Evolutionary conservation across 148 eudicot genomes (phyloP).

Genomic region (Rhododendron mucronatum): DNA sequence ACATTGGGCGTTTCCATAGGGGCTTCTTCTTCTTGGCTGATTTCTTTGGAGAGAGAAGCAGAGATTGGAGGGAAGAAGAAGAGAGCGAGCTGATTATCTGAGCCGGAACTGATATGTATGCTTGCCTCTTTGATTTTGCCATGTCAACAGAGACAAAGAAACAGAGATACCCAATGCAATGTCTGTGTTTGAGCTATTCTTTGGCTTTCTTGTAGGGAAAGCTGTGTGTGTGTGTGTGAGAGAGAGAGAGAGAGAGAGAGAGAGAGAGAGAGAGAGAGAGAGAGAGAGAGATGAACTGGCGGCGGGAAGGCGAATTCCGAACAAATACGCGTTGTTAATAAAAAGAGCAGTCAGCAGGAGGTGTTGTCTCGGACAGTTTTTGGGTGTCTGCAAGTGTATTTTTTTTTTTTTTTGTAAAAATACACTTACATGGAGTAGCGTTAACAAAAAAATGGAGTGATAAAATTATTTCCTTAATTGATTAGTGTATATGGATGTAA

Average conservation of each 20-base stretch:
- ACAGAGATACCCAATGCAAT: background rate
- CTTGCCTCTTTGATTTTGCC: conserved; percentile 55
- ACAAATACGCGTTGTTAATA: conserved; percentile 16
- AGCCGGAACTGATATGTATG: conserved; percentile 77
- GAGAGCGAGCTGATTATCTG: conserved; percentile 63
- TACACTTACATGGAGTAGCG: no score
- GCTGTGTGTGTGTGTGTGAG: no score
- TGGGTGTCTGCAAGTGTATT: background rate
- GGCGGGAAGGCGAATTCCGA: conserved; percentile 4
- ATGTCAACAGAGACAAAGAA: conserved; percentile 6
- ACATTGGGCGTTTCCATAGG: conserved; percentile 31
- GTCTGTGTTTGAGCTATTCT: background rate
- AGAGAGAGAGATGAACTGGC: background rate
- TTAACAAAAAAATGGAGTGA: no score
- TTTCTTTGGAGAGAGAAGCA: conserved; percentile 54
- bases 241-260: conserved; percentile 10
- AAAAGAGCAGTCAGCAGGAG: conserved; percentile 15
- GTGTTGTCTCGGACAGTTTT: conserved; percentile 2
- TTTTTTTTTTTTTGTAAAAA: no score
- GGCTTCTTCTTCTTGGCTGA: conserved; percentile 22
- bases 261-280: conserved; percentile 14
- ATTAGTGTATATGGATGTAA: no score
- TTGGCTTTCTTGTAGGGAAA: conserved; percentile 12
- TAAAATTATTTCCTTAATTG: no score
- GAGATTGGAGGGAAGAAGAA: conserved; percentile 56